A percentile compares a stretch with the other conserved stretches of the same genome.
Conservation (phyloP, 306 rosid genomes). For the Hippophae tibetana region DNA sequence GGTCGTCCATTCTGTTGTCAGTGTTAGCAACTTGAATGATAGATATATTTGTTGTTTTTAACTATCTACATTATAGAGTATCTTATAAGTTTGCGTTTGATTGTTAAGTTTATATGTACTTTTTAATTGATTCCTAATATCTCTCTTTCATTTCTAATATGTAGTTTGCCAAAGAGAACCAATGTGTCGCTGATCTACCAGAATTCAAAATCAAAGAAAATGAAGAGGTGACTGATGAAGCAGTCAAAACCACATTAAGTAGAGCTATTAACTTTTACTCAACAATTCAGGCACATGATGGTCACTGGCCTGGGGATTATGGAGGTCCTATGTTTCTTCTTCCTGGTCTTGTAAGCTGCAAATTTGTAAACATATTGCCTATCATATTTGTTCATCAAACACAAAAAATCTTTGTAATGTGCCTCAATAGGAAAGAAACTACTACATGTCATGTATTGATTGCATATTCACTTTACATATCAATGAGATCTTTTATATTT, state of each 20-base stretch:
- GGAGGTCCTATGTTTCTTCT: constrained; percentile 35
- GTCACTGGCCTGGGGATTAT: constrained; percentile 36
- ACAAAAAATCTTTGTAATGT: too few relatives aligned
- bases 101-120: too few relatives aligned
- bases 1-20: too few relatives aligned
- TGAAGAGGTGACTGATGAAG: constrained; percentile 25
- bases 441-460: neutral
- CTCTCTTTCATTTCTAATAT: neutral
- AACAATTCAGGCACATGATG: constrained; percentile 31
- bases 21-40: too few relatives aligned
- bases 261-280: constrained; percentile 28
- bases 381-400: neutral
- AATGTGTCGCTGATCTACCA: constrained; percentile 15
- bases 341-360: constrained; percentile 29
- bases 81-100: too few relatives aligned
- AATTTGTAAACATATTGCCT: neutral
- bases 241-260: constrained; percentile 17
- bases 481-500: too few relatives aligned
- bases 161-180: constrained; percentile 27
- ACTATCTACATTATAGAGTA: too few relatives aligned
- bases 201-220: constrained; percentile 25
- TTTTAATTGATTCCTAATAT: too few relatives aligned
- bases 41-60: too few relatives aligned
- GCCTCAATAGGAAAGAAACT: neutral
- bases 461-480: neutral